phyloP scores from a whole-genome alignment of 2,329 filamentous ascomycete genomes.

The Hymenotorrendiella dingleyae region DNA sequence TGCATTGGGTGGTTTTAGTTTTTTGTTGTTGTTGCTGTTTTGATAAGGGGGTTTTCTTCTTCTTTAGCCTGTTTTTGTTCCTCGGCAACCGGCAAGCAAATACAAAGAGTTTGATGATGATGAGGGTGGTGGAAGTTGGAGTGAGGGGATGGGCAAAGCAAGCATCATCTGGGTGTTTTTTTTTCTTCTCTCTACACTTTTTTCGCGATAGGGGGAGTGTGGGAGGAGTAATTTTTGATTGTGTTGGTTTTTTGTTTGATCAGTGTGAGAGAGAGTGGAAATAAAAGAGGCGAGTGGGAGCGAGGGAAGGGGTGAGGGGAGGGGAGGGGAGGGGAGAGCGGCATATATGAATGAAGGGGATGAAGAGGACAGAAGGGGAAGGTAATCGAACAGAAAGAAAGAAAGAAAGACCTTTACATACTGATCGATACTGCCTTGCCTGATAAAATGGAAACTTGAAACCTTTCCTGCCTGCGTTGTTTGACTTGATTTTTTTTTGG shows the following conservation, averaged over 20 bases:
- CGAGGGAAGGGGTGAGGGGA: neutral
- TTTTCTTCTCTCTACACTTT: constrained; percentile 10
- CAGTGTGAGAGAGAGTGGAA: neutral
- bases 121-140: constrained; percentile 13
- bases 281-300: neutral
- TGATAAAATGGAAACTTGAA: no score
- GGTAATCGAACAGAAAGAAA: no score
- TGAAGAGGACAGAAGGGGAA: no score
- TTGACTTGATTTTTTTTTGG: no score
- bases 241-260: constrained; percentile 7
- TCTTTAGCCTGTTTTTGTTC: constrained; percentile 6
- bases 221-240: neutral
- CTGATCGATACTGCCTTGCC: no score
- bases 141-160: constrained; percentile 3
- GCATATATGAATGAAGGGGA: no score
- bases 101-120: constrained; percentile 2
- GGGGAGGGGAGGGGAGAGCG: neutral
- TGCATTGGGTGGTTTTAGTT: constrained; percentile 20
- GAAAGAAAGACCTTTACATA: no score
- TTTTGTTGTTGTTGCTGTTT: no score
- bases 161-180: constrained; percentile 3
- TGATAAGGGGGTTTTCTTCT: constrained; percentile 18
- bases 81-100: neutral
- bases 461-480: no score
- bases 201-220: constrained; percentile 4